Evolutionary conservation across 768 basidiomycete genomes (phyloP).

Genomic region (Neoboletus subvelutipes): DNA sequence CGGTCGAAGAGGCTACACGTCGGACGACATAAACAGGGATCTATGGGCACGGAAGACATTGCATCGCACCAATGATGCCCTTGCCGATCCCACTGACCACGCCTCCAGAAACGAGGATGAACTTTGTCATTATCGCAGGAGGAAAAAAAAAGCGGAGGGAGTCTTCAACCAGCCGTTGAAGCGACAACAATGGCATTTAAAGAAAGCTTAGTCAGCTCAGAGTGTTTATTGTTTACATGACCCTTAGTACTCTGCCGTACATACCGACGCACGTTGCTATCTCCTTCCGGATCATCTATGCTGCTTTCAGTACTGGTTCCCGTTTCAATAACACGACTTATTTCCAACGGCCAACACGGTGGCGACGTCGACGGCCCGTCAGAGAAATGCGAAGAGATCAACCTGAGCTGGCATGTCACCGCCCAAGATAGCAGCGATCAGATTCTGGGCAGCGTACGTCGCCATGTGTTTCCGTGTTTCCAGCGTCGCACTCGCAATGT

Average conservation of each 20-base stretch:
- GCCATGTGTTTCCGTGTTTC: conserved; percentile 88
- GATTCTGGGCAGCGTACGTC: conserved; percentile 65
- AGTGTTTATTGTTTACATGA: too few relatives aligned
- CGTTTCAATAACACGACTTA: not conserved
- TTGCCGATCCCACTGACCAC: conserved; percentile 99
- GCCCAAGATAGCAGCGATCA: conserved; percentile 43
- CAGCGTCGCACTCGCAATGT: conserved; percentile 86
- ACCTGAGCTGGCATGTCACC: conserved; percentile 61
- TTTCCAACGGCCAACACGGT: not conserved
- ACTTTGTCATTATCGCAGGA: conserved; percentile 74
- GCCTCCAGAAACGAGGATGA: conserved; percentile 94
- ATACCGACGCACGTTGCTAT: not conserved
- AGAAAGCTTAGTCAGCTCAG: conserved; percentile 16
- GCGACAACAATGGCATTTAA: not conserved
- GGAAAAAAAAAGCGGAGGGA: conserved; percentile 1
- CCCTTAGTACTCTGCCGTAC: not conserved
- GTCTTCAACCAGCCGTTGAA: conserved; percentile 6
- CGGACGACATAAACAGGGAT: conserved; percentile 23
- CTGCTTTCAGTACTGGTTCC: not conserved
- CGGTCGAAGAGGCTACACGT: conserved; percentile 87
- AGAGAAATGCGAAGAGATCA: conserved; percentile 26
- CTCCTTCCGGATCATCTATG: not conserved
- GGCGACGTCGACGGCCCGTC: not conserved
- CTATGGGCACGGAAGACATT: conserved; percentile 15
- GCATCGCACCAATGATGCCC: conserved; percentile 89